A percentile compares a stretch with the other conserved stretches of the same genome.
Evolutionary conservation across 192 early-diverging fungal species (phyloP).

Genomic region (Bifiguratus adelaidae): DNA sequence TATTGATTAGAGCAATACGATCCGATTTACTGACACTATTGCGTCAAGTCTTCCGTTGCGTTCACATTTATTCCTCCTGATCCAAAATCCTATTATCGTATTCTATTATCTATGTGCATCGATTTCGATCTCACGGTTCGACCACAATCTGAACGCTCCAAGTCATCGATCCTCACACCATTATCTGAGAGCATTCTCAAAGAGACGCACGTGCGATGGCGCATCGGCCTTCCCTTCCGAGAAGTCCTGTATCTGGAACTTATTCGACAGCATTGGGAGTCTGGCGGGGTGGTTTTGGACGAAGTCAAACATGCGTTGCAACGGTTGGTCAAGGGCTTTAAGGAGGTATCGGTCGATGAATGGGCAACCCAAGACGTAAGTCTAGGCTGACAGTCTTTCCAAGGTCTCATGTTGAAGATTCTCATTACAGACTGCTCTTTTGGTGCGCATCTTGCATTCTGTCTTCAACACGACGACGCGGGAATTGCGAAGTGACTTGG

Average conservation of each 20-base stretch:
- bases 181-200: slow-evolving; percentile 43
- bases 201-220: slow-evolving; percentile 60
- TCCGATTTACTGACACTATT: too few relatives aligned
- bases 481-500: too few relatives aligned
- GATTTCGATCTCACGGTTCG: slow-evolving; percentile 36
- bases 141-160: slow-evolving; percentile 22
- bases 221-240: slow-evolving; percentile 40
- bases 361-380: slow-evolving; percentile 50
- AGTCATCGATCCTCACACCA: slow-evolving; percentile 33
- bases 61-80: slow-evolving; percentile 45
- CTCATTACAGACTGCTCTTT: too few relatives aligned
- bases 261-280: slow-evolving; percentile 30
- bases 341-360: slow-evolving; percentile 26
- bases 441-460: too few relatives aligned
- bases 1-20: too few relatives aligned
- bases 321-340: slow-evolving; percentile 27
- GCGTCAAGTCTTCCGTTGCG: slow-evolving; percentile 9
- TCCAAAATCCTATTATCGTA: slow-evolving; percentile 45
- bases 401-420: too few relatives aligned
- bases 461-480: too few relatives aligned
- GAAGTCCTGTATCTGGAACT: slow-evolving; percentile 37
- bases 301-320: slow-evolving; percentile 22
- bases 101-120: slow-evolving; percentile 49
- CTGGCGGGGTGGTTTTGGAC: slow-evolving; percentile 14
- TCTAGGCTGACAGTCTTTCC: neutral